Conservation (phyloP, 768 basidiomycete species). For the Tephrocybe rancida region DNA sequence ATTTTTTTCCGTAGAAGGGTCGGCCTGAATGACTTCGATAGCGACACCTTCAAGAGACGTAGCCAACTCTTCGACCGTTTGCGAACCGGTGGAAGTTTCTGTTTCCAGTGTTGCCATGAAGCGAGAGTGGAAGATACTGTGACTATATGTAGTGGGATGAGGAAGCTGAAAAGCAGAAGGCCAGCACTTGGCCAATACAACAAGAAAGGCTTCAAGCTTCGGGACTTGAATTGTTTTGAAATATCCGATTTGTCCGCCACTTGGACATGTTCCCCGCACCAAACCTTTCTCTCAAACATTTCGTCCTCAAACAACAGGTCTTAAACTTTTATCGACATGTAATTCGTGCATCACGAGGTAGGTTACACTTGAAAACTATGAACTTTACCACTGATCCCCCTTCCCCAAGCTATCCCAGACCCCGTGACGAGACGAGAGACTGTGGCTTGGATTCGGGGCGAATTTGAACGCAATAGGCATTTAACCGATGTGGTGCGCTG, state of each 20-base stretch:
- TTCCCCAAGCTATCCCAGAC: slow-evolving; percentile 61
- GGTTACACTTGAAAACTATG: background rate
- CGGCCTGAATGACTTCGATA: slow-evolving; percentile 21
- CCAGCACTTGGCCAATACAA: too few relatives aligned
- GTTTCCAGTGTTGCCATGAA: slow-evolving; percentile 17
- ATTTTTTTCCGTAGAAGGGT: slow-evolving; percentile 27
- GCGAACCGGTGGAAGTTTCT: slow-evolving; percentile 6
- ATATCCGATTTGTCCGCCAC: slow-evolving; percentile 23
- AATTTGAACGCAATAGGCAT: slow-evolving; percentile 66
- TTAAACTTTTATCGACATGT: slow-evolving; percentile 65
- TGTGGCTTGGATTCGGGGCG: slow-evolving; percentile 68
- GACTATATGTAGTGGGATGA: slow-evolving; percentile 5
- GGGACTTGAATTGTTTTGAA: slow-evolving; percentile 47
- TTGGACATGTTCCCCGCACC: slow-evolving; percentile 15
- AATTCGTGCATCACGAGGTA: slow-evolving; percentile 72
- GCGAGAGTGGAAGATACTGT: slow-evolving; percentile 8
- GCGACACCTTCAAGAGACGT: slow-evolving; percentile 33
- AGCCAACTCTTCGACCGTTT: slow-evolving; percentile 27
- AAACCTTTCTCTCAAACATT: slow-evolving; percentile 66
- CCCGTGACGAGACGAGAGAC: slow-evolving; percentile 64
- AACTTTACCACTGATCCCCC: slow-evolving; percentile 8
- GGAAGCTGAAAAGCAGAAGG: slow-evolving; percentile 14
- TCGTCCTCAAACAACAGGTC: slow-evolving; percentile 66
- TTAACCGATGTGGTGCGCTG: slow-evolving; percentile 57
- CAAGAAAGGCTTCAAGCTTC: too few relatives aligned